These are phyloP conservation scores for Pythium phragmiticola DNA, from an alignment of 352 stramenopile species.

Conservation along the genomic window DNA sequence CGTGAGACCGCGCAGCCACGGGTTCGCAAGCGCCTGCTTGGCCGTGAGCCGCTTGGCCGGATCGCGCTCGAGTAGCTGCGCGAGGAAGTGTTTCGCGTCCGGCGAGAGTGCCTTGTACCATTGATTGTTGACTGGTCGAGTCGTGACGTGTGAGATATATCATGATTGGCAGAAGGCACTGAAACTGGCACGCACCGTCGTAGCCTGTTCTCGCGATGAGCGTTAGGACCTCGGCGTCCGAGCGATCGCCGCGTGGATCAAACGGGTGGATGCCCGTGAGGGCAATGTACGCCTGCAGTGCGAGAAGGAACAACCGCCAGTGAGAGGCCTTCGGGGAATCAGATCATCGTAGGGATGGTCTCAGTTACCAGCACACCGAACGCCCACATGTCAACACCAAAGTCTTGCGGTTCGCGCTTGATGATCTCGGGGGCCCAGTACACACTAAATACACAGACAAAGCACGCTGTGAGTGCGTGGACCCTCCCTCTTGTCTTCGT, in stretches of 20 bases:
- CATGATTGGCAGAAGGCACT: background rate
- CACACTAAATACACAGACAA: slow-evolving; percentile 31
- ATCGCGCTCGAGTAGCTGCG: slow-evolving; percentile 46
- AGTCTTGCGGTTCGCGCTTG: slow-evolving; percentile 59
- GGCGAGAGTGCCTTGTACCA: slow-evolving; percentile 62
- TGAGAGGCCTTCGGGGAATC: background rate
- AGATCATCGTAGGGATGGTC: background rate
- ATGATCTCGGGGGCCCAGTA: slow-evolving; percentile 86
- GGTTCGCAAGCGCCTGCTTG: slow-evolving; percentile 50
- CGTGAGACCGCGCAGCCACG: slow-evolving; percentile 55
- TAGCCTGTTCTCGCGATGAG: slow-evolving; percentile 57
- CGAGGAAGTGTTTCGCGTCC: slow-evolving; percentile 65
- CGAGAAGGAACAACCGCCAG: background rate
- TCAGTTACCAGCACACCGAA: slow-evolving; percentile 63
- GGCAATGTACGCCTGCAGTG: slow-evolving; percentile 59
- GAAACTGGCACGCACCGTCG: slow-evolving; percentile 37
- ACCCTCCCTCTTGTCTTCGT: background rate
- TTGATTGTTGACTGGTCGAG: slow-evolving; percentile 47
- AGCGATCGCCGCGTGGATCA: slow-evolving; percentile 65
- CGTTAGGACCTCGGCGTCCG: slow-evolving; percentile 68
- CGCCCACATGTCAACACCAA: slow-evolving; percentile 77
- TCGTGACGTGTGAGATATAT: background rate
- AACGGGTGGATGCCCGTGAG: slow-evolving; percentile 78
- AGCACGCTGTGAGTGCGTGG: background rate
- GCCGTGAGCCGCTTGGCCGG: slow-evolving; percentile 54